Evolutionary conservation across 116 monocot species (phyloP).

Genomic region (Papilionanthe hybrid): DNA sequence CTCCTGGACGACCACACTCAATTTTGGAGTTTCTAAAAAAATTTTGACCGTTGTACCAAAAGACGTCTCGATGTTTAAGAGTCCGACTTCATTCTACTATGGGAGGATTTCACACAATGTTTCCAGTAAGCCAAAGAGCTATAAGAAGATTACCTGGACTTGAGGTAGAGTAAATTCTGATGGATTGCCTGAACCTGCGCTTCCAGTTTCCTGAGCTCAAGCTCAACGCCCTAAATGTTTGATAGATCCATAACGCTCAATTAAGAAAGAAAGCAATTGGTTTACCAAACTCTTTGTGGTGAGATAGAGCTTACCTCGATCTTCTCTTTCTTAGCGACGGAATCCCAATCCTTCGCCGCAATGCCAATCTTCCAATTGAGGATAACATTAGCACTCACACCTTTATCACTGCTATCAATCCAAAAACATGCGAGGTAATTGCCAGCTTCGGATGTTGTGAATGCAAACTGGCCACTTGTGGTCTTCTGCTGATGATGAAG

Average conservation of each 20-base stretch:
- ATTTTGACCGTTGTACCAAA: too few relatives aligned
- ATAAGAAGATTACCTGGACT: constrained; percentile 24
- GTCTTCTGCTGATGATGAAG: constrained; percentile 36
- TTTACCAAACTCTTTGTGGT: not conserved
- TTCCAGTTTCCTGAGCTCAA: constrained; percentile 26
- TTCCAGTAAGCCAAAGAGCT: not conserved
- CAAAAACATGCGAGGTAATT: constrained; percentile 59
- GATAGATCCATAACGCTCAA: not conserved
- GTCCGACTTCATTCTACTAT: too few relatives aligned
- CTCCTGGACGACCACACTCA: too few relatives aligned
- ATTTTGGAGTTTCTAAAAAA: too few relatives aligned
- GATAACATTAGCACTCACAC: constrained; percentile 32
- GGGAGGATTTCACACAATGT: not conserved
- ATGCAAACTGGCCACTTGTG: constrained; percentile 45
- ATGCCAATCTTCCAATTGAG: constrained; percentile 65
- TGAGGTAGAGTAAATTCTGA: constrained; percentile 44
- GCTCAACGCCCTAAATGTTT: constrained; percentile 22
- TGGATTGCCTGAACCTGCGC: constrained; percentile 33
- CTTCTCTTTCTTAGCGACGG: constrained; percentile 63
- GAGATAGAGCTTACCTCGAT: constrained; percentile 32
- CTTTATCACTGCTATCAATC: constrained; percentile 29
- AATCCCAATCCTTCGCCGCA: constrained; percentile 62
- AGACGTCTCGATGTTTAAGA: too few relatives aligned
- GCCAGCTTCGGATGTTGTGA: constrained; percentile 57
- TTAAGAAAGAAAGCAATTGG: not conserved